Evolutionary conservation across 179 eudicot genomes (phyloP).

Genomic region (Silene coronaria): DNA sequence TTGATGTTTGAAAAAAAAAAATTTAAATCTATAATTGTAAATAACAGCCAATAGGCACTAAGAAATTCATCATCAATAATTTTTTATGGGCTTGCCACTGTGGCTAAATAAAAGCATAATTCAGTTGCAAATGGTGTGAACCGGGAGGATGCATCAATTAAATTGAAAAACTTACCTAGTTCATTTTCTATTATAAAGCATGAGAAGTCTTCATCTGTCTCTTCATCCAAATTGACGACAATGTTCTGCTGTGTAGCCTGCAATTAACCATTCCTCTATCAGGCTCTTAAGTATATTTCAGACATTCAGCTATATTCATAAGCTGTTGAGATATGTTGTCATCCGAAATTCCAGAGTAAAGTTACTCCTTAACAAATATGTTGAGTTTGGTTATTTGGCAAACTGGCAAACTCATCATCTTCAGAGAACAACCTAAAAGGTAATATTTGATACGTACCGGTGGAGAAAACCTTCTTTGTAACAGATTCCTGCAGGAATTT

Average conservation of each 20-base stretch:
- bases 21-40: too few relatives aligned
- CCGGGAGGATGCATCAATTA: not conserved
- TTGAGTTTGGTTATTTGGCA: not conserved
- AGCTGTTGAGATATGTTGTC: not conserved
- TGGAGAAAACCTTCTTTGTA: slow-evolving; percentile 35
- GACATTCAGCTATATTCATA: not conserved
- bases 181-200: slow-evolving; percentile 54
- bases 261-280: slow-evolving; percentile 13
- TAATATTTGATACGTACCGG: slow-evolving; percentile 30
- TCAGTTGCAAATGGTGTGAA: not conserved
- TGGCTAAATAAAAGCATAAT: not conserved
- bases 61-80: too few relatives aligned
- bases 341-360: slow-evolving; percentile 5
- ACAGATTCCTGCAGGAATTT: slow-evolving; percentile 27
- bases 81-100: too few relatives aligned
- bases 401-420: not conserved
- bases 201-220: slow-evolving; percentile 53
- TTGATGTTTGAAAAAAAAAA: too few relatives aligned
- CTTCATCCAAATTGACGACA: slow-evolving; percentile 57
- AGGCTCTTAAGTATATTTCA: slow-evolving; percentile 12
- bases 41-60: too few relatives aligned
- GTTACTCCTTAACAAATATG: not conserved
- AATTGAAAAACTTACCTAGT: slow-evolving; percentile 32
- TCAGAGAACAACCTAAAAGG: not conserved
- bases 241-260: slow-evolving; percentile 43